These are phyloP conservation scores for Monosporascus sp. DNA, from an alignment of 2,329 filamentous ascomycete genomes.

Conservation along the genomic window DNA sequence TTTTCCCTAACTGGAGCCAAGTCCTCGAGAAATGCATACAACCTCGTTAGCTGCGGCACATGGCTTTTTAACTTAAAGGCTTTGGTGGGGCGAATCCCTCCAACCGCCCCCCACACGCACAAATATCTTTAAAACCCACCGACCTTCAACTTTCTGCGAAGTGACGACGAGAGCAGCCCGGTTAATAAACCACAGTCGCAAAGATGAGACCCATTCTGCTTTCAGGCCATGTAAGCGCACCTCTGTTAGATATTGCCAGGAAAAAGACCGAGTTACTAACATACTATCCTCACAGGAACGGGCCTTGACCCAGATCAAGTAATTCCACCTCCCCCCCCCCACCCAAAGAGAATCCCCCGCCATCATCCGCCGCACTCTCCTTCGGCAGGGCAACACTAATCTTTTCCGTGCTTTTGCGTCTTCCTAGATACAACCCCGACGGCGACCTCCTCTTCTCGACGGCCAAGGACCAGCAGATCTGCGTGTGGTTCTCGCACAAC, in stretches of 20 bases:
- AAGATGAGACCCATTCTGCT: constrained; percentile 96
- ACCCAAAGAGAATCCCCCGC: constrained; percentile 4
- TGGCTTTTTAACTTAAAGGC: neutral
- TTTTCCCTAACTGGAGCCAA: no score
- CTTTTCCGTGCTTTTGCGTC: constrained; percentile 3
- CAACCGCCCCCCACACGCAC: neutral
- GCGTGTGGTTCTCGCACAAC: constrained; percentile 96
- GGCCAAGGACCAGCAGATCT: constrained; percentile 93
- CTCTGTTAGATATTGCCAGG: neutral
- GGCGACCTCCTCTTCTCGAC: constrained; percentile 96
- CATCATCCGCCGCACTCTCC: neutral
- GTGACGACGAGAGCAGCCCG: constrained; percentile 6
- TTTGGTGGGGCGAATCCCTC: neutral
- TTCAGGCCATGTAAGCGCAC: constrained; percentile 68
- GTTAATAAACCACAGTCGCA: constrained; percentile 26
- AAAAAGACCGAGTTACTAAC: constrained; percentile 7
- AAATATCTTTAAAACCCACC: neutral
- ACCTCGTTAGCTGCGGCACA: neutral
- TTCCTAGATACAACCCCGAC: constrained; percentile 75
- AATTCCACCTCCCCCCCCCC: constrained; percentile 27
- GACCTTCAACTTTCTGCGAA: neutral
- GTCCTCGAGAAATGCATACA: neutral
- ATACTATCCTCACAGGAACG: constrained; percentile 58
- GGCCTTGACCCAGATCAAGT: constrained; percentile 92
- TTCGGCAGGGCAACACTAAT: neutral